Base-by-base conservation (phyloP, 2,329 filamentous ascomycete species). In the Helotiales sp. region DNA sequence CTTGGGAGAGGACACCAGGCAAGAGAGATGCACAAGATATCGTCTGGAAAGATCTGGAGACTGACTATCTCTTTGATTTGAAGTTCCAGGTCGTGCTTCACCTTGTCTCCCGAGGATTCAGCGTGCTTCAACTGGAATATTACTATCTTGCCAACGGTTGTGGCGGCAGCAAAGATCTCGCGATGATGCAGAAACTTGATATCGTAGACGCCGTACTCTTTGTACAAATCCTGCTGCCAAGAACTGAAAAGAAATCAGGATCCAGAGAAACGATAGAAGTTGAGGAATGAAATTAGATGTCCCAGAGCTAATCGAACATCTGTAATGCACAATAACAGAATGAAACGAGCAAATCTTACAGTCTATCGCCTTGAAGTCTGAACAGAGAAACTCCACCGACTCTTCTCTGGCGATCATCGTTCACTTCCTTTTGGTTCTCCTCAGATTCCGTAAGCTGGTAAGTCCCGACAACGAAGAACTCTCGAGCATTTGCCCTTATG, bases 121-220 rank as follows among this genome's bases (percentile, higher is more conserved):
- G 4, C 17, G 17, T 47, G 25, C 9, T 57, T 68, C 44, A 88
- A 74, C 62, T 71, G 77, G 72, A 88, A 91, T 50, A 93, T 77
- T 1, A 81, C 81, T 12, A 96, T 74, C 0, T 81, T 80, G 0
- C 88, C 90, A 0, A 88, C 90, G 61, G 91, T 96, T 1, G 89
- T 90, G 8, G 91, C 90, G 2, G 88, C 85, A 9, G 86, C 91
- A 53, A 96, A 80, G 3, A 89, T 74, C 50, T 73, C 75, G 1
- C 67, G 62, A 52, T 74, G 69, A 1, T 82, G 84, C 59, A 87
- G 84, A 72, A 97, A 98, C 66, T 93, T 90, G 29, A 97, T 77
- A 70, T 97, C 93, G 53, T 97, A 81, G 27, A 97, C 81, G 5
- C 91, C 93, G 52, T 86, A 91, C 3, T 44, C 40, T 12, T 27